phyloP scores from a whole-genome alignment of 1,284 basidiomycete genomes.

The Coriolopsis trogii region DNA sequence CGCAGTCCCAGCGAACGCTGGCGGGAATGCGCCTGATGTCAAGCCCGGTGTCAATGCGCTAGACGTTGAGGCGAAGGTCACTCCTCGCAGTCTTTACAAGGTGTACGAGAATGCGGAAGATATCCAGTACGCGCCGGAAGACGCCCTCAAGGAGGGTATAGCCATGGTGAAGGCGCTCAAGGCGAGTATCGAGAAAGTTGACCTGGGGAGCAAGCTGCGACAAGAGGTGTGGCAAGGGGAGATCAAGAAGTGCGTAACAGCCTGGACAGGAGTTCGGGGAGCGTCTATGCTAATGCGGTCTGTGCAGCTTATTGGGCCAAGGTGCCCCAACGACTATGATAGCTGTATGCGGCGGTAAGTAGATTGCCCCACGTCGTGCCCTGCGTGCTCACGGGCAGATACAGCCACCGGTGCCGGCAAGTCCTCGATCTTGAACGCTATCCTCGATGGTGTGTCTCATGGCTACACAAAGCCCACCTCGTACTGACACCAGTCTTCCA shows the following conservation, averaged over 20 bases:
- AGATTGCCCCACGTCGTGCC: too few species aligned
- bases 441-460: slow-evolving; percentile 54
- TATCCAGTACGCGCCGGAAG: slow-evolving; percentile 52
- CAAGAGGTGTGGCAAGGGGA: slow-evolving; percentile 64
- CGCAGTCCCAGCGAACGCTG: not conserved
- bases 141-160: slow-evolving; percentile 51
- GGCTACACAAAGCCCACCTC: not conserved
- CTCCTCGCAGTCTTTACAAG: slow-evolving; percentile 24
- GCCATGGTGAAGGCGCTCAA: slow-evolving; percentile 55
- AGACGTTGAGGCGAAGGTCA: not conserved
- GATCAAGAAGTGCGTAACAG: slow-evolving; percentile 44
- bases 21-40: not conserved
- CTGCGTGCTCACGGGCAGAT: too few species aligned
- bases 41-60: not conserved
- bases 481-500: slow-evolving; percentile 26
- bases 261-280: too few species aligned
- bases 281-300: not conserved
- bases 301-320: slow-evolving; percentile 48
- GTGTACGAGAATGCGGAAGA: slow-evolving; percentile 38
- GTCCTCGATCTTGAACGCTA: slow-evolving; percentile 60
- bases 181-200: slow-evolving; percentile 44
- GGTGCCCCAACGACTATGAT: slow-evolving; percentile 58
- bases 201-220: slow-evolving; percentile 56
- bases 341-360: slow-evolving; percentile 60
- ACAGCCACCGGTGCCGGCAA: slow-evolving; percentile 64